These are phyloP conservation scores for Andrographis paniculata DNA, from an alignment of 305 asterid genomes.

Conservation along the genomic window DNA sequence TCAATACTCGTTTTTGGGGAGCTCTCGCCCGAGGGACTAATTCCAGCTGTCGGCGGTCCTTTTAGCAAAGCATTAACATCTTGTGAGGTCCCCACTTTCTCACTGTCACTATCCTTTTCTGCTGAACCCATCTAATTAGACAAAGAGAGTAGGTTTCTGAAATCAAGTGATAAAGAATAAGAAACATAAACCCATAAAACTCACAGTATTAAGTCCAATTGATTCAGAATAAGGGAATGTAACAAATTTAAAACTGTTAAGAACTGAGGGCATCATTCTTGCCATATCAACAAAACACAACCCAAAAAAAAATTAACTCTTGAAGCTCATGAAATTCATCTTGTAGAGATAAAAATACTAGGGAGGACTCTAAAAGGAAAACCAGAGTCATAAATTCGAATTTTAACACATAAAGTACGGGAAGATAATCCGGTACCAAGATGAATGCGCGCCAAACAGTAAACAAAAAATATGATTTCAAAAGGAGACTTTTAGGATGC, in stretches of 20 bases:
- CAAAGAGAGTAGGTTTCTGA: slow-evolving; percentile 25
- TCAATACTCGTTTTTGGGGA: slow-evolving; percentile 42
- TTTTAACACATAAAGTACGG: too few species aligned
- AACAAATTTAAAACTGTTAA: slow-evolving; percentile 1
- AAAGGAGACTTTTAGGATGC: too few species aligned
- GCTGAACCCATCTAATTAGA: slow-evolving; percentile 45
- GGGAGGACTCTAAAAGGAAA: neutral
- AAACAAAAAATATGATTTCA: too few species aligned
- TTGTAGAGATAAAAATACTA: slow-evolving; percentile 1
- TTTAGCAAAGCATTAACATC: slow-evolving; percentile 35
- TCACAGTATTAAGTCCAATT: neutral
- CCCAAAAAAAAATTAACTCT: slow-evolving; percentile 2
- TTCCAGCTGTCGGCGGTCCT: slow-evolving; percentile 40
- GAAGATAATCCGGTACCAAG: neutral
- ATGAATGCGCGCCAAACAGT: too few species aligned
- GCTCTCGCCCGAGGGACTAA: slow-evolving; percentile 29
- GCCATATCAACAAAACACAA: slow-evolving; percentile 1
- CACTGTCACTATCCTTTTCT: slow-evolving; percentile 43
- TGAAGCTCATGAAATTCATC: slow-evolving; percentile 3
- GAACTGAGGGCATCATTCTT: slow-evolving; percentile 1
- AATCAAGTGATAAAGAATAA: slow-evolving; percentile 14
- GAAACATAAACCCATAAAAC: neutral
- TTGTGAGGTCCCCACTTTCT: slow-evolving; percentile 29
- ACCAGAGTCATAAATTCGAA: neutral
- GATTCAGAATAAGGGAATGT: slow-evolving; percentile 13